A percentile compares a stretch with the other conserved stretches of the same genome.
These are phyloP conservation scores for Nidularia pulvinata DNA, from an alignment of 768 basidiomycete genomes.

Conservation along the genomic window DNA sequence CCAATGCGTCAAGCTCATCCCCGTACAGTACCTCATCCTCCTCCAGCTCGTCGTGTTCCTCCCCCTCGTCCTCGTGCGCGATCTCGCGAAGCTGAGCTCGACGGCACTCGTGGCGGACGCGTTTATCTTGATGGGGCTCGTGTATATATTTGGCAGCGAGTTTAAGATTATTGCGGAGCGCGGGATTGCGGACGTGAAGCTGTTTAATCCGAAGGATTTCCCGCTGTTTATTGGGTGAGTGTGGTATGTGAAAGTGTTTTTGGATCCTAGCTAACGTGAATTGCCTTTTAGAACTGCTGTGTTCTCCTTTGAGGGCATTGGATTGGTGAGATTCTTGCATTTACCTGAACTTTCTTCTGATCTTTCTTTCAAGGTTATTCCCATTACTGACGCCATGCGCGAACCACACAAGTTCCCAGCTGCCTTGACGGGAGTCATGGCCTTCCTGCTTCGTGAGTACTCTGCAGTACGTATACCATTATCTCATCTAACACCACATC, in stretches of 20 bases:
- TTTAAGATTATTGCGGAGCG: conserved; percentile 58
- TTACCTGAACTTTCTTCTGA: too few relatives aligned
- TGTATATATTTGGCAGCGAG: conserved; percentile 92
- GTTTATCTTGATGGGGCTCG: conserved; percentile 87
- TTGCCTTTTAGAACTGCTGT: conserved; percentile 78
- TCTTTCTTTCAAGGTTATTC: conserved; percentile 41
- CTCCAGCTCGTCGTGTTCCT: conserved; percentile 86
- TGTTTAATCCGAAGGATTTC: conserved; percentile 92
- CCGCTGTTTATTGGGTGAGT: conserved; percentile 89
- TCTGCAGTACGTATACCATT: background rate
- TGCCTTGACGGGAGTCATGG: conserved; percentile 90
- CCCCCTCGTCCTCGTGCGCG: conserved; percentile 86
- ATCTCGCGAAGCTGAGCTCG: conserved; percentile 92
- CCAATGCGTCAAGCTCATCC: conserved; percentile 64
- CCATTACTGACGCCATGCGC: conserved; percentile 96
- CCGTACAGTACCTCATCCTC: conserved; percentile 81
- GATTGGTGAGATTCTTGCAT: conserved; percentile 51
- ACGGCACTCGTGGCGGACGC: conserved; percentile 93
- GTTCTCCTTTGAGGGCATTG: conserved; percentile 98
- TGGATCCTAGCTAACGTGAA: too few relatives aligned
- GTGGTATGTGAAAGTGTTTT: background rate
- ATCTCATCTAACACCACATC: conserved; percentile 4
- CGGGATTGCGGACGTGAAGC: conserved; percentile 77
- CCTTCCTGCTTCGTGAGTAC: conserved; percentile 67
- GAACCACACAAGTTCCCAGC: conserved; percentile 93